Base-by-base conservation (phyloP, 1,284 basidiomycete genomes). In the Meripilus lineatus region DNA sequence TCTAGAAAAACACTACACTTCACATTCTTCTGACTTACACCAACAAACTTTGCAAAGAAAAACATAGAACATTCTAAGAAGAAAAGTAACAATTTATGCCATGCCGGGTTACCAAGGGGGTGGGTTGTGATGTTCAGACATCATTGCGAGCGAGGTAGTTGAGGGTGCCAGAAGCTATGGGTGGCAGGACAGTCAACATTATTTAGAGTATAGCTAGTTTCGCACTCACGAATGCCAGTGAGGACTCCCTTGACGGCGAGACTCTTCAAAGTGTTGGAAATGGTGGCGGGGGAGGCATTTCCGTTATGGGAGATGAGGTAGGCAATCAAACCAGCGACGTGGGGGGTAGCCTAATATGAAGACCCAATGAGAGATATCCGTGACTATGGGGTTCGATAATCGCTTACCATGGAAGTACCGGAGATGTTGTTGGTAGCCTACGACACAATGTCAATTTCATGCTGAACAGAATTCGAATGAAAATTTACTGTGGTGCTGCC, bases 301-400 rank as follows among this genome's bases (percentile, higher is more conserved):
- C 64, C 65, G 36, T 56, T 40, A 23, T 53, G 43, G 32, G 52
- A 46, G 40, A 67, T 59, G 34, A 67, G 49, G 40, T 64, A 66
- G 11, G 66, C 65, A 26, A 65, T 50, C n/a, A 66, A 52, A 8
- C 66, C 67, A n/a, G 66, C 56, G 39, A 68, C 54, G 44, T 63
- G 58, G 18, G 63, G 58, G 28, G 62, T 57, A 11, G 65, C 61
- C 52, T 51, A 38, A 4, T n/a, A n/a, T n/a, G n/a, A n/a, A n/a
- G n/a, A n/a, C n/a, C n/a, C n/a, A n/a, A n/a, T n/a, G n/a, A n/a
- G n/a, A n/a, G n/a, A n/a, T n/a, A n/a, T n/a, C n/a, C n/a, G n/a
- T n/a, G n/a, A n/a, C n/a, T n/a, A n/a, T n/a, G n/a, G n/a, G n/a
- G 22, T 8, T 21, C 7, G 15, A n/a, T n/a, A 20, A 5, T 26